These are phyloP conservation scores for Pulchroboletus neoregius DNA, from an alignment of 1,284 basidiomycete genomes.

Conservation along the genomic window DNA sequence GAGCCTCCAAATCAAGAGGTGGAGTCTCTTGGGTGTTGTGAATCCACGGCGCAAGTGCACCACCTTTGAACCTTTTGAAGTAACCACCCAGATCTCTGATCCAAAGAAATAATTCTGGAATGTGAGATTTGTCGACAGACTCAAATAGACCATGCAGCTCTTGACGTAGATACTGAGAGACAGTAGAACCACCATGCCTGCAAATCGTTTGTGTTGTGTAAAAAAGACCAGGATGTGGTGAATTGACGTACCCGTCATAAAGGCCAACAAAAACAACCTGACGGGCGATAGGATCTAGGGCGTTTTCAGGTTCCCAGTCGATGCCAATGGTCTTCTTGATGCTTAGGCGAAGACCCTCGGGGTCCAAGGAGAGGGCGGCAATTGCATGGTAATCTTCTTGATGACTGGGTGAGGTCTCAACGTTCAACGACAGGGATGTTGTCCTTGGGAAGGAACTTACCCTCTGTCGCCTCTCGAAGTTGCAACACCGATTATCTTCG, in stretches of 20 bases:
- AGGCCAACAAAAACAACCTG: conserved; percentile 85
- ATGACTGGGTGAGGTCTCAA: conserved; percentile 41
- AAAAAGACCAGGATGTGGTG: neutral
- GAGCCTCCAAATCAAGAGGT: conserved; percentile 74
- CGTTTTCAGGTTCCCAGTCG: conserved; percentile 67
- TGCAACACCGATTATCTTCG: conserved; percentile 69
- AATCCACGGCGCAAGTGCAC: conserved; percentile 69
- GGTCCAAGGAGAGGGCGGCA: conserved; percentile 68
- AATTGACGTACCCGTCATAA: conserved; percentile 72
- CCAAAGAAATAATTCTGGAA: conserved; percentile 74
- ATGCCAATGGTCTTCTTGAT: conserved; percentile 58
- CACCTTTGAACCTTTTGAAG: conserved; percentile 83
- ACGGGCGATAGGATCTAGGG: conserved; percentile 57
- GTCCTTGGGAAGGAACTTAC: conserved; percentile 37
- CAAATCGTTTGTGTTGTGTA: conserved; percentile 6
- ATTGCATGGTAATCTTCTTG: conserved; percentile 86
- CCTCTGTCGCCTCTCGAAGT: conserved; percentile 71
- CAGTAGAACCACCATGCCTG: conserved; percentile 78
- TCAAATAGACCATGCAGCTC: conserved; percentile 82
- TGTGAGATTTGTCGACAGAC: conserved; percentile 58
- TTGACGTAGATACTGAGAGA: conserved; percentile 73
- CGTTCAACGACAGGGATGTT: conserved; percentile 10
- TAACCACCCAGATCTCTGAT: conserved; percentile 81
- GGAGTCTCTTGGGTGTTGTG: conserved; percentile 40
- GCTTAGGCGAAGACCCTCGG: conserved; percentile 64